These are phyloP conservation scores for Ogataea chonburiensis DNA, from an alignment of 805 yeast species.

Conservation along the genomic window DNA sequence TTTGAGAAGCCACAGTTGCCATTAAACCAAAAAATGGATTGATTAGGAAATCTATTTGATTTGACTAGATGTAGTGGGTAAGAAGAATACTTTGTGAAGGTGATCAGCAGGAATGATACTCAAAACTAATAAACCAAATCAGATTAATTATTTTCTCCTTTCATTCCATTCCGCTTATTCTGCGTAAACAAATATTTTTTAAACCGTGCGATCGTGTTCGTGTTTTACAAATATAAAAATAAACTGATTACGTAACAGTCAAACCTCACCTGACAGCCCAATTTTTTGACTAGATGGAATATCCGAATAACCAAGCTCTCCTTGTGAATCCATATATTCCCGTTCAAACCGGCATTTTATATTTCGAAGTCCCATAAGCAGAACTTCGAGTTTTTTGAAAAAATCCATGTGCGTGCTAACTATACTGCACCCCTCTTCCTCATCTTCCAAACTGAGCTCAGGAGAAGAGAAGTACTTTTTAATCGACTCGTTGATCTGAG, in stretches of 20 bases:
- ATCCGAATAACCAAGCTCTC: not conserved
- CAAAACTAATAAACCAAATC: no score
- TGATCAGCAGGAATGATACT: no score
- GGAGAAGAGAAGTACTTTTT: conserved; percentile 28
- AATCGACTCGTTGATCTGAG: conserved; percentile 26
- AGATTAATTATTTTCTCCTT: not conserved
- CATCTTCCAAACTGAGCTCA: conserved; percentile 24
- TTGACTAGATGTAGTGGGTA: no score
- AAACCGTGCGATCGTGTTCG: conserved; percentile 9
- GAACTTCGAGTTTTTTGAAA: conserved; percentile 25
- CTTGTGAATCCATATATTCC: conserved; percentile 2
- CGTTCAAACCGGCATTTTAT: conserved; percentile 22
- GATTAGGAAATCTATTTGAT: not conserved
- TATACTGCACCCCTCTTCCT: conserved; percentile 25
- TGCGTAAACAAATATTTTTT: conserved; percentile 5
- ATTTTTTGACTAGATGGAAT: not conserved
- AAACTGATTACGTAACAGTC: conserved; percentile 1
- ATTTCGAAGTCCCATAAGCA: conserved; percentile 18
- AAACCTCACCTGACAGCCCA: conserved; percentile 1
- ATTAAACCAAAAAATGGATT: conserved; percentile 4
- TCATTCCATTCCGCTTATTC: conserved; percentile 4
- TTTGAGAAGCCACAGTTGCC: conserved; percentile 15
- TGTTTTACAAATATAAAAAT: conserved; percentile 7
- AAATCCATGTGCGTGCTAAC: conserved; percentile 26
- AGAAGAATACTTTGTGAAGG: no score